Base-by-base conservation (phyloP, 352 stramenopile genomes). In the Pythium scleroteichum region DNA sequence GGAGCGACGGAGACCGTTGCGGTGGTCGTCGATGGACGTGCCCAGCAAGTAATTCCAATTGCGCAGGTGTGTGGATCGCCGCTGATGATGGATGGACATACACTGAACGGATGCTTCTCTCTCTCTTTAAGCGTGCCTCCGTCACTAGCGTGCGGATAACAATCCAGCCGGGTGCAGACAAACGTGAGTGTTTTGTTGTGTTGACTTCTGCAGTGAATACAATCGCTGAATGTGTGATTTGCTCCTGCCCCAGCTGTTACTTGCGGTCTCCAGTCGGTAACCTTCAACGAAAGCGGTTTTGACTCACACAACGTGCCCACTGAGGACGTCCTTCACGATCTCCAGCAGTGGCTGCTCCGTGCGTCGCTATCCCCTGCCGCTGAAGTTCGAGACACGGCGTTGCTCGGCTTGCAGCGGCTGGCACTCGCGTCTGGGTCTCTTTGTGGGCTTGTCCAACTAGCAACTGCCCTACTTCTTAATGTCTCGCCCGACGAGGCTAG, bases 371-470 rank as follows among this genome's bases (percentile, higher is more conserved):
- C 83, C 10, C 38, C 66, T 3, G 65, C 68, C 1, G 41, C 64
- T 29, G 64, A 76, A 23, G 65, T 93, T 8, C 79, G 87, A 29
- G 79, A 92, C 51, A 70, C 88, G 3, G 78, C 85, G 0, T 58
- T 93, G 8, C 49, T 81, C 51, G 81, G 76, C 16, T 64, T 94
- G 1, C 70, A 92, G 42, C 77, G 71, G 20, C 29, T 96, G 23
- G 69, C 76, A 19, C 73, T 96, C 7, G 79, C 82, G 26, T 94
- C 82, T 12, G 87, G 87, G 13, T 96, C 87, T 4, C 68, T 96
- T 10, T 95, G 85, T 53, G 82, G 82, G 6, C 62, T 96, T 7
- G 29, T 96, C 19, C 78, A 91, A 22, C 42, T 96, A 7, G 78
- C 81, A n/a, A 78, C 72, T 1, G 76, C 67, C 3, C 60, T 95